Evolutionary conservation across 129 eudicot genomes (phyloP), one percentile per base, ranked within the genome.

Genomic region (Ambrosia trifida): DNA sequence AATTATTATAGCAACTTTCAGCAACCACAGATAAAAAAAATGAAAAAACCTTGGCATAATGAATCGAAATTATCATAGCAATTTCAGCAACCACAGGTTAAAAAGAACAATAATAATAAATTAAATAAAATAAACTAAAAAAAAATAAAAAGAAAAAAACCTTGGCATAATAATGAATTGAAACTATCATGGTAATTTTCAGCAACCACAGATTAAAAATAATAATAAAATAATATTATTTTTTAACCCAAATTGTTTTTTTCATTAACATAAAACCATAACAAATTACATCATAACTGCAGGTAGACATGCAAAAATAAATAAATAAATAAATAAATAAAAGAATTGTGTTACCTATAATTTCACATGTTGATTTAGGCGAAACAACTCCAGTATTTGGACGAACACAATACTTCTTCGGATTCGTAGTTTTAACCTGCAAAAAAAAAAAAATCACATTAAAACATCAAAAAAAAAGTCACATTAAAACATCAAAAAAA

Each of bases 401-500:
- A 68, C 98, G 91, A 60, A 89, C 98, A 61, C 98, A 89, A 68
- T 92, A 92, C 76, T 92, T 92, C 85, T 92, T 92, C 11, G 98
- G 98, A 85, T 92, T 92, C 67, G 98, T 92, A 5, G 98, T 92
- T 73, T 92, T 92, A 62, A 92, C 96, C 98, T 92, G 71, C 28
- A 24, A 40, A 40, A 1, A 40, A 40, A 1, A 40, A 40, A 0
- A 40, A 40, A 6, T 40, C 9, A 10, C 44, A 40, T 40, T 7
- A 40, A 7, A 36, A 36, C 7, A 4, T 1, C 6, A 36, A 7
- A 5, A 40, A 0, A 40, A 38, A 38, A 38, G 7, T 38, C 43
- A 38, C 43, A 38, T 9, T 38, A 38, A 36, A 38, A 9, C 5
- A 5, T 38, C 43, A 38, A 5, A 38, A 38, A 7, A 7, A 1